Percentiles rank a stretch among this genome's conserved stretches.
Evolutionary conservation across 495 filamentous ascomycete species (phyloP).

Genomic region (Xylaria sp.): DNA sequence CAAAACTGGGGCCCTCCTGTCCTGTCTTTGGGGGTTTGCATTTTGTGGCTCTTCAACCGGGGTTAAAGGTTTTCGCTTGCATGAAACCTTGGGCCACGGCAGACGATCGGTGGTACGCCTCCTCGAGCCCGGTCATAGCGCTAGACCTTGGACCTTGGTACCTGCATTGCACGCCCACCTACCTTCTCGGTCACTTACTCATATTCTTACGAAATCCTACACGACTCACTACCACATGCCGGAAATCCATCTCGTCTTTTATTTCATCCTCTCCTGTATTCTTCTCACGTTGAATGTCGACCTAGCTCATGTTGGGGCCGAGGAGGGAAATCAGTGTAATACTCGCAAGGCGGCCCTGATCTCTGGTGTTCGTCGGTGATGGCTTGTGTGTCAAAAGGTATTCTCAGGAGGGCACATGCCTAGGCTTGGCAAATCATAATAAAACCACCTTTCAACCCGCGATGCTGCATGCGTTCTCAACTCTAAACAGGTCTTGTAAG

Average conservation of each 20-base stretch:
- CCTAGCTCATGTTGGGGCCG: conserved; percentile 8
- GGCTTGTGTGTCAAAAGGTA: conserved; percentile 10
- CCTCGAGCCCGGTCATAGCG: background rate
- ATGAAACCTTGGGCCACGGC: background rate
- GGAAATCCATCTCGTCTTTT: conserved; percentile 16
- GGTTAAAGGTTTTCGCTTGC: background rate
- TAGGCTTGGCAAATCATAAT: conserved; percentile 27
- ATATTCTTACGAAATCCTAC: conserved; percentile 21
- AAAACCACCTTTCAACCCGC: conserved; percentile 24
- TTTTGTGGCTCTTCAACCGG: conserved; percentile 1
- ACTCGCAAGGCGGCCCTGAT: conserved; percentile 34
- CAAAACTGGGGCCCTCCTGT: background rate
- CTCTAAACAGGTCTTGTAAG: background rate
- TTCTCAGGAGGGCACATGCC: conserved; percentile 19
- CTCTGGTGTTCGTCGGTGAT: conserved; percentile 37
- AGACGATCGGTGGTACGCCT: background rate
- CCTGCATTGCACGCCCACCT: conserved; percentile 1
- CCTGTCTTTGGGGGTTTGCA: background rate
- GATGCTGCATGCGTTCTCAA: background rate
- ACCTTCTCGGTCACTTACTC: conserved; percentile 6
- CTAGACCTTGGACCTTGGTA: conserved; percentile 5
- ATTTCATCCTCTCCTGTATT: conserved; percentile 15
- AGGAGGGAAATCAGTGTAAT: conserved; percentile 30
- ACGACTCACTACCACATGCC: conserved; percentile 9
- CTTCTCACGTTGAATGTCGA: background rate